Conservation (phyloP, 2,329 filamentous ascomycete species). For the Aspergillus sojae region DNA sequence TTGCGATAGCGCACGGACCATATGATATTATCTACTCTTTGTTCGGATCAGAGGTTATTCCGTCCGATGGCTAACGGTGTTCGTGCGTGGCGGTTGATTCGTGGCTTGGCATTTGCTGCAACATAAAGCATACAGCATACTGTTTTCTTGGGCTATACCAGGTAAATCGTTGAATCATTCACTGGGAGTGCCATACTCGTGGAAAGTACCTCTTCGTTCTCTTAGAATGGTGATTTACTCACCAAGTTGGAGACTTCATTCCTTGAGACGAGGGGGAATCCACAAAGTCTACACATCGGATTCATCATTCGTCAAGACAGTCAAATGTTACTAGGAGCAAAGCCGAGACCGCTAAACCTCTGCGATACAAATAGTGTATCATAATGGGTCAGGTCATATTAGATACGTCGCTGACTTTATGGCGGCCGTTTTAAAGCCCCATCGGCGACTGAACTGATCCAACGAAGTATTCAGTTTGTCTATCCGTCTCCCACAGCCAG, state of each 20-base stretch:
- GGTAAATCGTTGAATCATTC: neutral
- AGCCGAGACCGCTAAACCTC: neutral
- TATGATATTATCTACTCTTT: neutral
- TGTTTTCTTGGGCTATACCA: neutral
- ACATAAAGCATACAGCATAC: neutral
- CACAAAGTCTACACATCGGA: neutral
- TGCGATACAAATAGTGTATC: neutral
- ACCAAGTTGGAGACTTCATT: neutral
- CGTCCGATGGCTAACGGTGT: neutral
- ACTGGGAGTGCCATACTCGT: neutral
- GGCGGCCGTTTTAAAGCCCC: neutral
- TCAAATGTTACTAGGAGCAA: neutral
- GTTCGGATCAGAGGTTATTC: constrained; percentile 11
- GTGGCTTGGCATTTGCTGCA: neutral
- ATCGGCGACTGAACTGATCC: neutral
- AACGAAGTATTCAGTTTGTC: neutral
- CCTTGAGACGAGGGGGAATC: neutral
- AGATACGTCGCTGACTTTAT: neutral
- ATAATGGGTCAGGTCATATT: neutral
- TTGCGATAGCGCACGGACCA: constrained; percentile 27
- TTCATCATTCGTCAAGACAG: neutral
- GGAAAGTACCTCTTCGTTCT: neutral
- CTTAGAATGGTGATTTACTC: neutral
- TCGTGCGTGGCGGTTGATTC: too few species aligned
- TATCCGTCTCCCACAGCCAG: neutral